Evolutionary conservation across 305 asterid species (phyloP).

Genomic region (Andrographis paniculata): DNA sequence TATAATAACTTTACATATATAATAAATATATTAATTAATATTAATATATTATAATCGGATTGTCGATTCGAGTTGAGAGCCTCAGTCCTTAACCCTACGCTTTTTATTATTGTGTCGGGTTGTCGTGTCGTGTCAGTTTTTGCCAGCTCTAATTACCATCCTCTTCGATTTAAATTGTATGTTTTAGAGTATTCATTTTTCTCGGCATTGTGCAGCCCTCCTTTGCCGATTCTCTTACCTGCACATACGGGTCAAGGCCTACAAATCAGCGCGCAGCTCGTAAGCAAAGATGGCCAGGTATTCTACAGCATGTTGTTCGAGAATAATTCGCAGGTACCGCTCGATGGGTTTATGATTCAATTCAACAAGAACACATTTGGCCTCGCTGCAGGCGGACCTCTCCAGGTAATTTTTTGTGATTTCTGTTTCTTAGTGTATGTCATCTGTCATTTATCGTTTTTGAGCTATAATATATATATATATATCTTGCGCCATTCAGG

Average conservation of each 20-base stretch:
- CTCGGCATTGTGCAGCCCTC: conserved; percentile 87
- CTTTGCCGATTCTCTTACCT: conserved; percentile 72
- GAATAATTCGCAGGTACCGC: conserved; percentile 68
- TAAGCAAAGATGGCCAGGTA: conserved; percentile 82
- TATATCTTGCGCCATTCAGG: conserved; percentile 34
- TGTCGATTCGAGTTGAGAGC: no score
- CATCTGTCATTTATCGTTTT: conserved; percentile 9
- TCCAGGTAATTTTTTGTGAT: conserved; percentile 60
- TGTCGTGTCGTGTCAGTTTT: no score
- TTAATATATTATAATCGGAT: no score
- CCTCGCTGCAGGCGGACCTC: conserved; percentile 84
- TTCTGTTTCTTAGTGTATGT: background rate
- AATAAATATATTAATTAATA: no score
- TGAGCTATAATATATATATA: no score
- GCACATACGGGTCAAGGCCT: conserved; percentile 89
- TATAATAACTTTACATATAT: no score
- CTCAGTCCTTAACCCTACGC: no score
- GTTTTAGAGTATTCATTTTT: no score
- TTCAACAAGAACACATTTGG: conserved; percentile 98
- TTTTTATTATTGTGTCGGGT: no score
- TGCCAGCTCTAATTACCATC: conserved; percentile 1
- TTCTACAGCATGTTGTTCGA: conserved; percentile 89
- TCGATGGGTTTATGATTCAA: conserved; percentile 97
- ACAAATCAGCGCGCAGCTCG: conserved; percentile 86
- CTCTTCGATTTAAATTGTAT: conserved; percentile 14